Base-by-base conservation (phyloP, 192 early-diverging fungal species). In the Thamnidium elegans region DNA sequence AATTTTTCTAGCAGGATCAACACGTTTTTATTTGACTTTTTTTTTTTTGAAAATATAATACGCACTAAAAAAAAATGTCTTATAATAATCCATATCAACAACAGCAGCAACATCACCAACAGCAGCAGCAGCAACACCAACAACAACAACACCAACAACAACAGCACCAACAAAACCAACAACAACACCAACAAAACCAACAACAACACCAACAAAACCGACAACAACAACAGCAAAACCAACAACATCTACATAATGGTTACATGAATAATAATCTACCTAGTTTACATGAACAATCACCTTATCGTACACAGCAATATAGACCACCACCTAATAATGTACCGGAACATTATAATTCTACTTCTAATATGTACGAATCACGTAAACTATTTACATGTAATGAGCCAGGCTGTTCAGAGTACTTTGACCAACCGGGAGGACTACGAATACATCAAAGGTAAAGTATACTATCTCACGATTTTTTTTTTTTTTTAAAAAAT, bases 331-430 rank as follows among this genome's bases (percentile, higher is more conserved):
- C 31, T 9, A 39, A 6, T 39, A 39, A 39, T 39, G 36, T 39
- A 39, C 36, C 36, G 36, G 19, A 56, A 10, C 55, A 32, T 36
- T 56, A 39, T 56, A 30, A 56, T 19, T 15, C 9, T 32, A 39
- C 34, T n/a, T 30, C 55, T 10, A 15, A 15, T 20, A 8, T 52
- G 7, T 52, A 52, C 23, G 26, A 44, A 10, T 26, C 58, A 14
- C 58, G 58, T 45, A 59, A 59, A 42, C 17, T 59, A 14, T 59
- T 44, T 59, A 42, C 42, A 14, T 59, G 58, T 59, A 59, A 59
- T 13, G 58, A 59, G 23, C 58, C 39, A 6, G 58, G 58, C 14
- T 59, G 58, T 39, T 43, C 58, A 23, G 42, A 59, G 20, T 59
- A 59, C 10, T 59, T 59, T 45, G 58, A 59, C 39, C 58, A 45